These are phyloP conservation scores for Nemania diffusa DNA, from an alignment of 2,329 filamentous ascomycete genomes.

Conservation along the genomic window DNA sequence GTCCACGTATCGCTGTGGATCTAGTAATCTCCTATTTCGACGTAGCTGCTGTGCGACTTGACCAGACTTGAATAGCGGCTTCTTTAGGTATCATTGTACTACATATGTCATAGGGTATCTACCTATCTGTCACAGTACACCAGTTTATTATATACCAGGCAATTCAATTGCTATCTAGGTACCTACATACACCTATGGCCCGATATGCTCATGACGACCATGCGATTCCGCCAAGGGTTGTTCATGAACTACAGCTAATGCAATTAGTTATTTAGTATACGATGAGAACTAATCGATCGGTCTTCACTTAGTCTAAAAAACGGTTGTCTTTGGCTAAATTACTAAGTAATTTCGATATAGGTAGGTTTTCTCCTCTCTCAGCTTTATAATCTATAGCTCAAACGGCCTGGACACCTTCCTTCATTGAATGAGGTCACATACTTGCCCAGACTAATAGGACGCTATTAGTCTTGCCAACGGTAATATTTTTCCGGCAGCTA, in stretches of 20 bases:
- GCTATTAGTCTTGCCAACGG: no score
- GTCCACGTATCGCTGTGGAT: conserved; percentile 30
- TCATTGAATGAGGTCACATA: no score
- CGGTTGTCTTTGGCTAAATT: neutral
- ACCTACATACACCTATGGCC: neutral
- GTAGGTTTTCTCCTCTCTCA: neutral
- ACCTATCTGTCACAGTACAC: neutral
- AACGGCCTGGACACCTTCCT: no score
- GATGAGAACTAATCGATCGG: neutral
- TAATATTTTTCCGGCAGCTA: no score
- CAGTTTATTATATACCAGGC: conserved; percentile 6
- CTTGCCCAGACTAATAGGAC: no score
- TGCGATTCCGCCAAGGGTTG: neutral
- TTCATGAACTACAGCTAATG: no score
- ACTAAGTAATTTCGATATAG: neutral
- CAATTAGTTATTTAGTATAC: neutral
- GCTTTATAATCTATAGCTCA: neutral
- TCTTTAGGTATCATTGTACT: neutral
- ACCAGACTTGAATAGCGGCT: conserved; percentile 5
- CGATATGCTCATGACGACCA: neutral
- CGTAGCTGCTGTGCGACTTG: conserved; percentile 6
- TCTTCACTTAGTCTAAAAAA: neutral
- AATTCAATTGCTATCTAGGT: neutral
- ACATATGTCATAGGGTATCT: conserved; percentile 8
- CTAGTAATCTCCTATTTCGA: conserved; percentile 6